Base-by-base conservation (phyloP, 164 flowering plant species). In the Nelumbo lutea region DNA sequence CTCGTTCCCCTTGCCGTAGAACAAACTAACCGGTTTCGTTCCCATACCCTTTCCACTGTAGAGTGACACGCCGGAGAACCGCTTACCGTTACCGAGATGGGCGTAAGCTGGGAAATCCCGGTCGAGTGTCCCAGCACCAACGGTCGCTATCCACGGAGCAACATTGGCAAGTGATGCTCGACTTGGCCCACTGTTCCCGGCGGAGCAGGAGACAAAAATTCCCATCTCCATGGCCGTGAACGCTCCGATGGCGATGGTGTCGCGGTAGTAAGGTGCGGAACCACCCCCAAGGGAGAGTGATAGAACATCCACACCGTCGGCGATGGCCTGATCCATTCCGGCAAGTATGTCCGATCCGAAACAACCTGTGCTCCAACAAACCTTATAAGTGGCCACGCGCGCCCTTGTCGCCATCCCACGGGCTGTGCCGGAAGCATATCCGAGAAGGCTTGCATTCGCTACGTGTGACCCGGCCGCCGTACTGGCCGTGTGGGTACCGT, bases 111-210 rank as follows among this genome's bases (percentile, higher is more conserved):
- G 97, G 68, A 94, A 94, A 68, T 90, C 88, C 9, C 98, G 79
- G 68, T 94, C 98, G 1, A 94, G 48, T 0, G 97, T 91, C 1
- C 97, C 91, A 9, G 98, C 97, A 0, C 96, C 98, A 3, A 94
- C 93, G 9, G 97, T 90, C 83, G 83, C 77, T 51, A 90, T 82
- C 98, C 98, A 94, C 0, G 97, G 97, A 6, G 96, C 95, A 3
- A 80, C 82, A 63, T 91, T 91, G 3, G 93, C 85, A 0, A 91
- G 62, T 0, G 92, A 66, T 1, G 81, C 78, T 9, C 64, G 70
- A 1, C 56, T 64, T 1, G 98, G 98, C 0, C 98, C 98, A 53
- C 85, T 78, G 76, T 94, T 91, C 0, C 98, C 98, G 1, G 93
- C 97, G 0, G 98, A 94, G 76, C 90, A 88, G 0, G 97, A 80